Conservation (phyloP, 2,329 filamentous ascomycete genomes). For the Colletotrichum paranaense region DNA sequence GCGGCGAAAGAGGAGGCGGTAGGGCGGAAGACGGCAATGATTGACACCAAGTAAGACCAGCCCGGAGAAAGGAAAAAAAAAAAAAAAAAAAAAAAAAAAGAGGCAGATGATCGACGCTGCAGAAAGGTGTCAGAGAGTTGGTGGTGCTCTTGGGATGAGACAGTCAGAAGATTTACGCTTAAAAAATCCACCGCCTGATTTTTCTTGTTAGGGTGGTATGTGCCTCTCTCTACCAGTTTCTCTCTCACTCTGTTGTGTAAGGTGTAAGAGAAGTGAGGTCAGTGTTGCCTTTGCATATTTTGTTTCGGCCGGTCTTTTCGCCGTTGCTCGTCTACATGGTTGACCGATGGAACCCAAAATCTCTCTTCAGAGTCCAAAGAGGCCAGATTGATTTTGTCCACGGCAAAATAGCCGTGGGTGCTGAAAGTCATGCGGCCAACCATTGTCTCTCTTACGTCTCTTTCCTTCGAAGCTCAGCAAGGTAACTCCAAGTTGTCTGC, state of each 20-base stretch:
- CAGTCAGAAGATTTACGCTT: constrained; percentile 30
- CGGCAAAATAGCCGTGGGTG: background rate
- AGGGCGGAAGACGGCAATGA: background rate
- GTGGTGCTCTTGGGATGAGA: constrained; percentile 21
- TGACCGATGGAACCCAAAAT: background rate
- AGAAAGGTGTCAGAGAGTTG: constrained; percentile 18
- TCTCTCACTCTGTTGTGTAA: background rate
- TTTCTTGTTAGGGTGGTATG: background rate
- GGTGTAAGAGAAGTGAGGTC: background rate
- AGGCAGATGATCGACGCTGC: constrained; percentile 29
- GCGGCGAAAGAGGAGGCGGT: background rate
- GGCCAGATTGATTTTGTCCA: background rate
- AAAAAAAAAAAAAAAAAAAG: background rate
- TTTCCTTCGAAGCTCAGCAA: background rate
- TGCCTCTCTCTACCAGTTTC: background rate
- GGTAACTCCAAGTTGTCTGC: background rate
- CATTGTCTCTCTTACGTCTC: background rate
- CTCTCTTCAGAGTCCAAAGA: background rate
- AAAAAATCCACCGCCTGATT: constrained; percentile 7
- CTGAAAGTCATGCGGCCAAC: background rate
- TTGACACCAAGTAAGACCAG: background rate
- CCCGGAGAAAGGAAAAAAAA: background rate
- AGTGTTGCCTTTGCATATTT: background rate
- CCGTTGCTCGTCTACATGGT: background rate
- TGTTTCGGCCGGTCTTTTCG: constrained; percentile 19